Evolutionary conservation across 2,329 filamentous ascomycete genomes (phyloP), one percentile per base, ranked within the genome.

Genomic region (Scedosporium aurantiacum): DNA sequence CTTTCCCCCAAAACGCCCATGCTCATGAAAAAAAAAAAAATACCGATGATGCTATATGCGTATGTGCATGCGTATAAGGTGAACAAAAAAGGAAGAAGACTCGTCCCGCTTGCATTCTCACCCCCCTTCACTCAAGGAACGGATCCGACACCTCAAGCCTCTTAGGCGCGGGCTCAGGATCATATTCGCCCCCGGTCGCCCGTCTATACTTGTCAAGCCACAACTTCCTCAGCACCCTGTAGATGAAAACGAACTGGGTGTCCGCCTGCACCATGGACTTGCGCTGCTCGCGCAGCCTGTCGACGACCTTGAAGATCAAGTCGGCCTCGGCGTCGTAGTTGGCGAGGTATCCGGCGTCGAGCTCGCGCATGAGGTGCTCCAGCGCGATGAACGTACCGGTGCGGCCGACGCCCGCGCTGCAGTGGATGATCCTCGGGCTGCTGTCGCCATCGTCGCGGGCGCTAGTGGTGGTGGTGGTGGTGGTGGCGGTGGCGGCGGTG

Each of bases 201-300:
- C 61, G 16, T 7, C 78, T 77, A 68, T 88, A 85, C 68, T 80
- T 85, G 40, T 89, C 85, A 64, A 84, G 75, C 86, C 89, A 92
- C 60, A 85, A 77, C 70, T 91, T 88, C 59, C 85, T 82, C 68
- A 97, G 73, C 1, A 95, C 90, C 68, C 91, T 85, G 75, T 99
- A 97, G 62, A 99, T 83, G 71, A 97, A 97, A 43, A 83, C 75
- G 68, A 89, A 94, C 72, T 99, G 94, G 57, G 81, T 72, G 67
- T 93, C 89, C 55, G 89, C 87, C 75, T 97, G 94, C 4, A 99
- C 94, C 94, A 99, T 99, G 74, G 87, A 90, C 77, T 90, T 89
- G 18, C 94, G 83, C 77, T 99, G 94, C 72, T 93, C 84, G 54
- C 94, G 83, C 61, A 99, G 80, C 63, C 78, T 75, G 67, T 96